Conservation (phyloP, 306 rosid genomes). For the Trifolium subterraneum region DNA sequence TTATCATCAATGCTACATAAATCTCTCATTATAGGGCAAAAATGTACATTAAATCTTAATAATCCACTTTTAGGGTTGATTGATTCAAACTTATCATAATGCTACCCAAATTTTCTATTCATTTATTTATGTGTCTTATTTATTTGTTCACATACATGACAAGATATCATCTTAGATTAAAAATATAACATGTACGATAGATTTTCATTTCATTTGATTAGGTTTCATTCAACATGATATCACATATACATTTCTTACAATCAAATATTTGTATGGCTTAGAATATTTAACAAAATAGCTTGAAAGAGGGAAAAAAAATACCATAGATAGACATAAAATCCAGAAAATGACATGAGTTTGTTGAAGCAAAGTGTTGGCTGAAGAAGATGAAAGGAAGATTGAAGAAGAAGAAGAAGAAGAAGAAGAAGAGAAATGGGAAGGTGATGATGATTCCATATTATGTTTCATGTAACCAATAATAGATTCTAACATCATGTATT, state of each 20-base stretch:
- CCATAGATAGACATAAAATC: slow-evolving; percentile 25
- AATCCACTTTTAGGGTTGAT: neutral
- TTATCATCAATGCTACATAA: neutral
- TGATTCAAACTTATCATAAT: neutral
- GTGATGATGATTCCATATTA: slow-evolving; percentile 4
- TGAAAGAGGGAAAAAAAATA: neutral
- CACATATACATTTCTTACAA: slow-evolving; percentile 3
- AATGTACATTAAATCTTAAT: no score
- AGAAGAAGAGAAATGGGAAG: slow-evolving; percentile 11
- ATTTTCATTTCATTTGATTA: slow-evolving; percentile 10
- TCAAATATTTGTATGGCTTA: slow-evolving; percentile 13
- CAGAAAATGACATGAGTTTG: slow-evolving; percentile 54
- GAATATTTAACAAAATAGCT: slow-evolving; percentile 33
- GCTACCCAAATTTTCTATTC: slow-evolving; percentile 7
- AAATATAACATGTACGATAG: neutral
- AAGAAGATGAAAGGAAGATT: slow-evolving; percentile 34
- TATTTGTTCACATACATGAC: neutral
- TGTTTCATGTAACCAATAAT: slow-evolving; percentile 29
- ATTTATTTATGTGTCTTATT: neutral
- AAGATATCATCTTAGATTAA: neutral
- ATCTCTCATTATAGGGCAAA: neutral
- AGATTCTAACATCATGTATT: slow-evolving; percentile 24
- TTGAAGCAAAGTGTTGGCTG: slow-evolving; percentile 36
- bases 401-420: slow-evolving; percentile 35
- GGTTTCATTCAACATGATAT: slow-evolving; percentile 4